phyloP scores from a whole-genome alignment of 2,329 filamentous ascomycete genomes.

The Camillea tinctor region DNA sequence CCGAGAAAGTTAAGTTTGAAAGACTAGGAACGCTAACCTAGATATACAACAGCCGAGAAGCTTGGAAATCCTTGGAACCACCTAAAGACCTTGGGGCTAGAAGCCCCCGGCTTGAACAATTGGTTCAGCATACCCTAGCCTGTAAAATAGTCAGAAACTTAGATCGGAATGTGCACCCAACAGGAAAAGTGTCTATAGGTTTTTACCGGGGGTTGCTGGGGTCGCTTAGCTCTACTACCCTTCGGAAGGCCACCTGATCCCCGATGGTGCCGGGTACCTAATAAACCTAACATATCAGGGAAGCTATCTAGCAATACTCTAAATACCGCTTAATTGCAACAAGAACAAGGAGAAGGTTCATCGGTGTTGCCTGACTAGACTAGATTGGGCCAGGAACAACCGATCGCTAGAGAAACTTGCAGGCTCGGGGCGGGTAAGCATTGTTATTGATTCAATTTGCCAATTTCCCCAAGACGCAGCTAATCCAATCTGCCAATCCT shows the following conservation, averaged over 20 bases:
- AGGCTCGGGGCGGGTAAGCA: neutral
- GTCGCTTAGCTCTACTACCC: no score
- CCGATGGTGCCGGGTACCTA: no score
- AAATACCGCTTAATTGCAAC: neutral
- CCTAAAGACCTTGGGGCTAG: neutral
- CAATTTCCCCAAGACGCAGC: neutral
- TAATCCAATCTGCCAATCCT: neutral
- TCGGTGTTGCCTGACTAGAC: neutral
- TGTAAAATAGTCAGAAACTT: neutral
- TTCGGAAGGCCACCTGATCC: no score
- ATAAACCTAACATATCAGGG: no score
- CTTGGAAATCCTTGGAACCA: neutral
- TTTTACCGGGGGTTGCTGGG: no score
- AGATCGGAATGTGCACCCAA: neutral
- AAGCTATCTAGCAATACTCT: neutral
- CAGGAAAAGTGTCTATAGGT: neutral
- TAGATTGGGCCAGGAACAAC: conserved; percentile 1
- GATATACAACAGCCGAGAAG: neutral
- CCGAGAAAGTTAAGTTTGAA: neutral
- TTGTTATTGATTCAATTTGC: neutral
- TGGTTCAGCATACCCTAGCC: no score
- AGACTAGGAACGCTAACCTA: neutral
- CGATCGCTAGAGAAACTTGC: neutral
- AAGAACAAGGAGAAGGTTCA: neutral
- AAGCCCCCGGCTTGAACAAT: neutral